These are phyloP conservation scores for Cymbopogon citratus DNA, from an alignment of 176 grass and related monocot genomes.

Conservation along the genomic window DNA sequence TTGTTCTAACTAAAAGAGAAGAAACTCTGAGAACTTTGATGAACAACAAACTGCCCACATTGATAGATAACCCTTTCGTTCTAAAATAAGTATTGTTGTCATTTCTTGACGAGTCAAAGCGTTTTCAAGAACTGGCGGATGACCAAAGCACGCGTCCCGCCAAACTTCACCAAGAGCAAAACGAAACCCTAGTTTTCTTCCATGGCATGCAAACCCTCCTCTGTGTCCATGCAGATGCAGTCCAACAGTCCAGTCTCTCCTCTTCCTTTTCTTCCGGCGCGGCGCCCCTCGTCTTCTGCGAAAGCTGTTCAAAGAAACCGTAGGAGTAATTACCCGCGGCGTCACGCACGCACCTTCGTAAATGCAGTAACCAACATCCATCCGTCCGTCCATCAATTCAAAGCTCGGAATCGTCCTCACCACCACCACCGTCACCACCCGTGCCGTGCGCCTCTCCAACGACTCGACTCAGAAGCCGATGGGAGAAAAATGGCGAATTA, in stretches of 20 bases:
- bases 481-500: slow-evolving; percentile 1
- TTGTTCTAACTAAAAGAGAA: no score
- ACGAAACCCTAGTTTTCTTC: background rate
- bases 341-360: slow-evolving; percentile 8
- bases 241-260: background rate
- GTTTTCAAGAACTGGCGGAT: no score
- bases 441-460: background rate
- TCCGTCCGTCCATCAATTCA: background rate
- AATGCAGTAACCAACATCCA: slow-evolving; percentile 11
- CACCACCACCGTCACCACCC: no score
- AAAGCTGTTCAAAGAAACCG: background rate
- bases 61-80: no score
- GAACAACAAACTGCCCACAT: no score
- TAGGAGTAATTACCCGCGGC: background rate
- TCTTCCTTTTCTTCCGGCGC: background rate
- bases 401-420: slow-evolving; percentile 4
- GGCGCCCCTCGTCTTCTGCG: slow-evolving; percentile 11
- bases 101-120: no score
- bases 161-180: background rate
- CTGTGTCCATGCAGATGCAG: no score
- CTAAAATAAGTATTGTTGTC: no score
- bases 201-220: background rate
- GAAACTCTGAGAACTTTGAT: no score
- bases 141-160: background rate
- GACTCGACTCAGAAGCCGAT: slow-evolving; percentile 21